phyloP scores from a whole-genome alignment of 2,329 filamentous ascomycete genomes.

The Xylariaceae sp. region DNA sequence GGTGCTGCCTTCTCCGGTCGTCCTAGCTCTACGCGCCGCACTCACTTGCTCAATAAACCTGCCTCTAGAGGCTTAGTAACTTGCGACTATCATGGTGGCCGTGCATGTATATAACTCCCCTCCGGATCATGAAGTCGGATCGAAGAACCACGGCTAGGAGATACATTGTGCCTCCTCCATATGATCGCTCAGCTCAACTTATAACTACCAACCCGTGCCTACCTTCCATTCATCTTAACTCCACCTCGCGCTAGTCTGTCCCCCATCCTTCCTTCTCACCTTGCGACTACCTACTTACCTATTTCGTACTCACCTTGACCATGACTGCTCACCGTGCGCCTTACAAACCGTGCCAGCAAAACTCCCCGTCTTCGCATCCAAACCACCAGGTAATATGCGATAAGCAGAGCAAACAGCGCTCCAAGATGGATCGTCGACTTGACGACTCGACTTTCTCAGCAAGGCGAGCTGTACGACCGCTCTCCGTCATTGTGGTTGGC shows the following conservation, averaged over 20 bases:
- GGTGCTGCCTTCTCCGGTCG: neutral
- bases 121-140: neutral
- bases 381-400: neutral
- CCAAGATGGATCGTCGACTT: conserved; percentile 5
- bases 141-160: too few species aligned
- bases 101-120: neutral
- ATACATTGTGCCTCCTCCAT: neutral
- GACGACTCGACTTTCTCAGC: conserved; percentile 9
- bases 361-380: neutral
- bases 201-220: too few species aligned
- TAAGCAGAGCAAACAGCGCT: neutral
- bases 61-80: neutral
- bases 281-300: too few species aligned
- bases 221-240: too few species aligned
- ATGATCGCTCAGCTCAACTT: neutral
- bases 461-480: conserved; percentile 12
- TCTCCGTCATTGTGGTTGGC: conserved; percentile 32
- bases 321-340: neutral
- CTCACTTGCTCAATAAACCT: neutral
- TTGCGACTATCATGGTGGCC: neutral
- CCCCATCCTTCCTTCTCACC: too few species aligned
- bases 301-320: neutral
- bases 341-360: neutral
- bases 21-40: neutral
- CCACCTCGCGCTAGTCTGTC: too few species aligned